These are phyloP conservation scores for Boletellus deceptivus DNA, from an alignment of 1,284 basidiomycete genomes.

Conservation along the genomic window DNA sequence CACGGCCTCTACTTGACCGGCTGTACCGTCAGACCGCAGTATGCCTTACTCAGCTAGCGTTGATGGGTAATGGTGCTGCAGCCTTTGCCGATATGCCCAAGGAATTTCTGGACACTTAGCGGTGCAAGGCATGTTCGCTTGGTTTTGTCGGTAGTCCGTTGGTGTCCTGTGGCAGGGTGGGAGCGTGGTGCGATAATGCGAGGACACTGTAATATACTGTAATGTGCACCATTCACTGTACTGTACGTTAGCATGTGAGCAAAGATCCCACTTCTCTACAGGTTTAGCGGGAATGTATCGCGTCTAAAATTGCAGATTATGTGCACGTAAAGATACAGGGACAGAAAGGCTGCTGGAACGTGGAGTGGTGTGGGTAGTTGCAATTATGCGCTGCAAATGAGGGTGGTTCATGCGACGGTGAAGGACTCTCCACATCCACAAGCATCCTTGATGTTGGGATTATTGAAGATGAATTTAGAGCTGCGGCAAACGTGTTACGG, in stretches of 20 bases:
- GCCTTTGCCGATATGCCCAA: constrained; percentile 76
- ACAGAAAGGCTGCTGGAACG: constrained; percentile 1
- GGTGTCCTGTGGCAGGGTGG: neutral
- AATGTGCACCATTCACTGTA: constrained; percentile 14
- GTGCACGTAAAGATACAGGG: constrained; percentile 33
- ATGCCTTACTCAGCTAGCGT: constrained; percentile 63
- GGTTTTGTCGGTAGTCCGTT: neutral
- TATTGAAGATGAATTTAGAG: constrained; percentile 91
- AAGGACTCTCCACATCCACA: constrained; percentile 95
- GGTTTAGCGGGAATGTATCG: neutral
- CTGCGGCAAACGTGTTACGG: constrained; percentile 38
- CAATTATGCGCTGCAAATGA: constrained; percentile 5
- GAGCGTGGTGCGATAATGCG: neutral
- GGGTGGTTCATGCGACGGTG: constrained; percentile 44
- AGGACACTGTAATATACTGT: constrained; percentile 21
- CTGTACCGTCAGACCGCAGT: constrained; percentile 70
- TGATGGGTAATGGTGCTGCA: constrained; percentile 67
- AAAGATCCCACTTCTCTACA: constrained; percentile 14
- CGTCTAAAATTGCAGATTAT: constrained; percentile 13
- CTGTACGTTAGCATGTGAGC: constrained; percentile 3
- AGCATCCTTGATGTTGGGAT: constrained; percentile 86
- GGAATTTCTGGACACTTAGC: constrained; percentile 57
- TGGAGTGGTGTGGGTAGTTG: constrained; percentile 14
- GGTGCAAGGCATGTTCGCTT: neutral
- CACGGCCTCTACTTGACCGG: constrained; percentile 68